Conservation (phyloP, 2,329 filamentous ascomycete species). For the Sclerotinia glacialis region DNA sequence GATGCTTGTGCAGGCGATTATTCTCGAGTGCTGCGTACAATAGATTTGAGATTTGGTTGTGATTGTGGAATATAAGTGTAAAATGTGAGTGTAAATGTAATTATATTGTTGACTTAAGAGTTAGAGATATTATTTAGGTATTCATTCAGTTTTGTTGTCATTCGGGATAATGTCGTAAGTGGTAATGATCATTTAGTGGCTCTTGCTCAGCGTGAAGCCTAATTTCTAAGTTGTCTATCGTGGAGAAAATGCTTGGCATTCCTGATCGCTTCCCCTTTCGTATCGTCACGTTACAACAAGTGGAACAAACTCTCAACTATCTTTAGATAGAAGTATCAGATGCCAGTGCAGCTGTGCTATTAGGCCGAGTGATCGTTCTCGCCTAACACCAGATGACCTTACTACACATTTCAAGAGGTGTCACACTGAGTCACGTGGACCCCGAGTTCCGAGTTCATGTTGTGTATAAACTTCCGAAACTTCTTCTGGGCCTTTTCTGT, state of each 20-base stretch:
- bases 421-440: neutral
- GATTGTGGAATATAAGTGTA: neutral
- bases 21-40: neutral
- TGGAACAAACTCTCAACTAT: neutral
- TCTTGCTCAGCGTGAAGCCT: neutral
- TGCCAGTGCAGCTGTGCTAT: neutral
- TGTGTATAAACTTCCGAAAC: neutral
- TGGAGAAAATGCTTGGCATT: conserved; percentile 9
- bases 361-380: neutral
- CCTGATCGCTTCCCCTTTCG: neutral
- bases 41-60: neutral
- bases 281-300: neutral
- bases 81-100: neutral
- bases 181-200: neutral
- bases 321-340: neutral
- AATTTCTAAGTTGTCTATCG: neutral
- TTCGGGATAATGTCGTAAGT: conserved; percentile 9
- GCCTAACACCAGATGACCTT: conserved; percentile 5
- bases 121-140: neutral
- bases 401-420: neutral
- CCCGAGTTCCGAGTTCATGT: neutral
- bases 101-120: neutral
- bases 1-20: neutral
- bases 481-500: no score
- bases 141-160: conserved; percentile 8